phyloP scores from a whole-genome alignment of 108 stramenopile species.

The Hondaea fermentalgiana region DNA sequence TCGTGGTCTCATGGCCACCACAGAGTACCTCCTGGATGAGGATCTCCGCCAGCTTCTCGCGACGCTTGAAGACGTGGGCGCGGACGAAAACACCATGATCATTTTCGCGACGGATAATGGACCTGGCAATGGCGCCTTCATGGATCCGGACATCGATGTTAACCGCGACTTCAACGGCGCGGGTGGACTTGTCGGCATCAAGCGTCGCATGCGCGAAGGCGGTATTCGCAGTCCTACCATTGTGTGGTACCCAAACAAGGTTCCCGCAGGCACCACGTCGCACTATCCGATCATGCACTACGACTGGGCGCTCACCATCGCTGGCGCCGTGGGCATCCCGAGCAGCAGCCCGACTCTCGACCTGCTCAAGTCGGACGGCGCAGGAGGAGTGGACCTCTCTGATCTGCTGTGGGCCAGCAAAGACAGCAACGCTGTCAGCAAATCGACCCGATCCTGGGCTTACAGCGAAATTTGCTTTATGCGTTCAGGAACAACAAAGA shows the following conservation, averaged over 20 bases:
- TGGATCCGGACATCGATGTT: neutral
- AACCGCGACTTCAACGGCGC: neutral
- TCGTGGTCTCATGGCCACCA: neutral
- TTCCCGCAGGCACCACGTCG: neutral
- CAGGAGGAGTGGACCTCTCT: neutral
- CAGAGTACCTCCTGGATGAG: neutral
- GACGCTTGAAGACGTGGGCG: neutral
- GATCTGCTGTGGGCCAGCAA: neutral
- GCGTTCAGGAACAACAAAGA: neutral
- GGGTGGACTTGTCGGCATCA: neutral
- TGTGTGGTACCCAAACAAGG: neutral
- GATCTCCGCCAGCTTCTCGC: neutral
- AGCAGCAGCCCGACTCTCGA: neutral
- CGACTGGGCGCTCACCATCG: neutral
- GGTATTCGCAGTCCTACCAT: neutral
- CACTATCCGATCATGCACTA: neutral
- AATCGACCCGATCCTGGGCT: neutral
- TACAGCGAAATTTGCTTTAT: neutral
- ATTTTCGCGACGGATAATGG: constrained; percentile 5
- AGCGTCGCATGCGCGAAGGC: neutral
- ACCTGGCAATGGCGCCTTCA: neutral
- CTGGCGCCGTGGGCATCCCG: neutral
- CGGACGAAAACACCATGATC: neutral
- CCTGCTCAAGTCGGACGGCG: neutral
- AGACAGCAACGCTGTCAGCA: neutral